Percentiles rank a stretch among this genome's conserved stretches.
These are phyloP conservation scores for Themeda triandra DNA, from an alignment of 176 grass and related monocot species.

Conservation along the genomic window DNA sequence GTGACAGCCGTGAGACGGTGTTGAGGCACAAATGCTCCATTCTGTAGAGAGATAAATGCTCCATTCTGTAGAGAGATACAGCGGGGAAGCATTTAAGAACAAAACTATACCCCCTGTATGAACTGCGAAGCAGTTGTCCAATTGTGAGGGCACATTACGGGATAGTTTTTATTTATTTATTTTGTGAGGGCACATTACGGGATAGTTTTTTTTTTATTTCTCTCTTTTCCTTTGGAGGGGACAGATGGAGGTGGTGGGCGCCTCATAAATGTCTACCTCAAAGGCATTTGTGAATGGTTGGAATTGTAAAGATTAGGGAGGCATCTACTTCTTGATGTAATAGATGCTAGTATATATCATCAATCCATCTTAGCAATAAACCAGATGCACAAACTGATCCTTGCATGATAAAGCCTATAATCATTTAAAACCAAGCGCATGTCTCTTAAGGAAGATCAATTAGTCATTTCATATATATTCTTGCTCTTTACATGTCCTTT, in stretches of 20 bases:
- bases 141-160: slow-evolving; percentile 14
- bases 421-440: not conserved
- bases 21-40: slow-evolving; percentile 20
- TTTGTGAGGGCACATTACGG: slow-evolving; percentile 9
- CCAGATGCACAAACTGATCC: not conserved
- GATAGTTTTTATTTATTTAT: not conserved
- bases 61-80: not conserved
- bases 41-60: not conserved
- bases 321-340: not conserved
- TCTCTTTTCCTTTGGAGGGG: slow-evolving; percentile 27
- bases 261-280: slow-evolving; percentile 41
- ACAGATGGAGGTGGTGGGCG: slow-evolving; percentile 41
- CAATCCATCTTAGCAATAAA: not conserved
- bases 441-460: not conserved
- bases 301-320: not conserved
- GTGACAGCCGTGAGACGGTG: slow-evolving; percentile 25
- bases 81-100: slow-evolving; percentile 35
- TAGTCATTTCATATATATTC: not conserved
- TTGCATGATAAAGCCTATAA: not conserved
- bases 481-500: not conserved
- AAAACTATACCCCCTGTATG: slow-evolving; percentile 47
- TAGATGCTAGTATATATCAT: not conserved
- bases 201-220: not conserved
- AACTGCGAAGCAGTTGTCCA: slow-evolving; percentile 34
- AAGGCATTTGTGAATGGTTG: not conserved